Conservation (phyloP, 2,329 filamentous ascomycete species). For the Epichloe coenophiala region DNA sequence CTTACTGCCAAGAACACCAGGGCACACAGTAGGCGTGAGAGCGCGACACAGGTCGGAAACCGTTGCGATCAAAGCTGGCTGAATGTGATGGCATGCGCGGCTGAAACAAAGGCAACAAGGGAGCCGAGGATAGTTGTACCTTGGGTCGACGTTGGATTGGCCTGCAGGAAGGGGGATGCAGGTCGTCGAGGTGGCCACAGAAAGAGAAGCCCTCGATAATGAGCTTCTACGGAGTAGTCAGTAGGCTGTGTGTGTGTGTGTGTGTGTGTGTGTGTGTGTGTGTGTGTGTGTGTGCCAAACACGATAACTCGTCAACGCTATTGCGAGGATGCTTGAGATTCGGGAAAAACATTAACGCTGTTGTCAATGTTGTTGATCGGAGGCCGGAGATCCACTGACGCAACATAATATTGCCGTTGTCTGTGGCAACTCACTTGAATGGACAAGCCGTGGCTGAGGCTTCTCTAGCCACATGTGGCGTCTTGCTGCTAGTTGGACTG, state of each 20-base stretch:
- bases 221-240: background rate
- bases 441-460: background rate
- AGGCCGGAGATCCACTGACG: conserved; percentile 17
- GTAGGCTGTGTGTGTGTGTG: background rate
- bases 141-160: background rate
- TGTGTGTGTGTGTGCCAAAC: background rate
- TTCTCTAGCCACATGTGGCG: conserved; percentile 4
- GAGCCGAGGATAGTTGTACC: conserved; percentile 1
- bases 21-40: background rate
- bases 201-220: background rate
- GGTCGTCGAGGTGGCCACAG: conserved; percentile 5
- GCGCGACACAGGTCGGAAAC: background rate
- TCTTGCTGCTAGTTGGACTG: background rate
- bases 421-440: conserved; percentile 23
- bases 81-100: background rate
- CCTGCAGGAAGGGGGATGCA: conserved; percentile 1
- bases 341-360: background rate
- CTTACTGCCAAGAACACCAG: background rate
- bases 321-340: background rate
- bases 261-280: background rate
- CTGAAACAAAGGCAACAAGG: conserved; percentile 3
- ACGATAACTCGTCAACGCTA: background rate
- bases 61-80: background rate
- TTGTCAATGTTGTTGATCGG: conserved; percentile 6
- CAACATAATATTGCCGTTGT: conserved; percentile 22